These are phyloP conservation scores for Glebionis coronaria DNA, from an alignment of 129 eudicot genomes.

Conservation along the genomic window DNA sequence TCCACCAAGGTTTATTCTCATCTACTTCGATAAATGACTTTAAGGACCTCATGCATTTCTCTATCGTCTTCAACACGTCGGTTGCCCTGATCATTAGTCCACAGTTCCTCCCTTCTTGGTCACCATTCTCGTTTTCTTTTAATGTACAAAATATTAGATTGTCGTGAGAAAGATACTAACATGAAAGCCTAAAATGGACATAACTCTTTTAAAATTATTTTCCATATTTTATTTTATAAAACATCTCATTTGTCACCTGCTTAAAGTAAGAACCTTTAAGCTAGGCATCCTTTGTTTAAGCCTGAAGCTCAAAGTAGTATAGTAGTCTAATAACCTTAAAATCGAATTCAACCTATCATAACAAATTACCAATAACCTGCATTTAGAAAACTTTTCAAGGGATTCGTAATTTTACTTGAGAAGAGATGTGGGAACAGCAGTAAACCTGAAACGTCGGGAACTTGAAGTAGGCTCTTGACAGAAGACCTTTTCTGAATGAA, in stretches of 20 bases:
- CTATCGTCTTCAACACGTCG: slow-evolving; percentile 40
- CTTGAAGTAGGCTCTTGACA: slow-evolving; percentile 46
- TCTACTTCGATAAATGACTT: slow-evolving; percentile 43
- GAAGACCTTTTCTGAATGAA: slow-evolving; percentile 46
- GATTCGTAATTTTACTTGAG: not conserved
- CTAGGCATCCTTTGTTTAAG: too few relatives aligned
- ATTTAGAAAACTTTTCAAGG: not conserved
- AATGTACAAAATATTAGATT: not conserved
- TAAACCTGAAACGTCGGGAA: slow-evolving; percentile 56
- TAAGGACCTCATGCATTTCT: slow-evolving; percentile 56
- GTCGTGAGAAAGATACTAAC: not conserved
- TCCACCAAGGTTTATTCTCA: slow-evolving; percentile 46
- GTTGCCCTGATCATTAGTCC: slow-evolving; percentile 36
- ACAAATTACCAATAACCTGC: not conserved
- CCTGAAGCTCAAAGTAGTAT: not conserved
- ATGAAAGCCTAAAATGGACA: not conserved
- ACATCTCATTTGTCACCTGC: too few relatives aligned
- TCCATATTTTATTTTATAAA: too few relatives aligned
- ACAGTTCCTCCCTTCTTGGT: slow-evolving; percentile 22
- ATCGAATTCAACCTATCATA: not conserved
- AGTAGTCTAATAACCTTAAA: not conserved
- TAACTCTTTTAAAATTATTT: too few relatives aligned
- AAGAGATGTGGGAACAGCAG: too few relatives aligned
- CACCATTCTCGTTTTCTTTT: slow-evolving; percentile 24
- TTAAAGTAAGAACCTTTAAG: too few relatives aligned